Conservation (phyloP, 768 basidiomycete genomes). For the Glaciozyma antarctica region DNA sequence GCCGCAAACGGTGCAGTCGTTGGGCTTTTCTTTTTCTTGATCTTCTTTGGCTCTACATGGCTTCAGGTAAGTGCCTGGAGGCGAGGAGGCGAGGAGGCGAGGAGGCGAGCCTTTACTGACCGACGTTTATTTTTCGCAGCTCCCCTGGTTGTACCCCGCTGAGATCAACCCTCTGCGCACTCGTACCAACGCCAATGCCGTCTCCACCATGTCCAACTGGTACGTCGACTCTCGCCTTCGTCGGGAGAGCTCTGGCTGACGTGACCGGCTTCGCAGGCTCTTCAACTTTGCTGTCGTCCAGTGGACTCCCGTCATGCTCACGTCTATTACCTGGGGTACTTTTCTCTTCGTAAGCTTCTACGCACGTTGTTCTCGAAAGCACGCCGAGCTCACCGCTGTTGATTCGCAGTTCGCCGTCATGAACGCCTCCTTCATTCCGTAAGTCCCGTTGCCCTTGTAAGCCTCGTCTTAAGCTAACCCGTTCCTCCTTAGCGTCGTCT, state of each 20-base stretch:
- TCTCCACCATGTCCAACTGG: constrained; percentile 42
- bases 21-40: constrained; percentile 60
- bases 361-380: no score
- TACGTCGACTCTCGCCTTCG: neutral
- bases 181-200: constrained; percentile 43
- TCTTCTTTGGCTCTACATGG: constrained; percentile 62
- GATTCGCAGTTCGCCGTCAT: constrained; percentile 6
- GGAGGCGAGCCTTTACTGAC: constrained; percentile 33
- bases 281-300: constrained; percentile 21
- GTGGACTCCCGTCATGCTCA: constrained; percentile 20
- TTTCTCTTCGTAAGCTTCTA: constrained; percentile 14
- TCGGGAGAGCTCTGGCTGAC: neutral
- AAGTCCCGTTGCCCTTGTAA: no score
- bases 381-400: no score
- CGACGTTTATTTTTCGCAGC: constrained; percentile 36
- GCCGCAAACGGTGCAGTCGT: constrained; percentile 44
- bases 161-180: constrained; percentile 45
- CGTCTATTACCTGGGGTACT: constrained; percentile 1
- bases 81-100: no score
- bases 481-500: constrained; percentile 2
- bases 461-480: no score
- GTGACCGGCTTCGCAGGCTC: neutral
- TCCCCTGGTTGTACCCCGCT: constrained; percentile 45
- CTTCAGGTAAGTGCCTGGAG: constrained; percentile 56
- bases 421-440: constrained; percentile 22